Percentiles rank a stretch among this genome's conserved stretches.
Conservation (phyloP, 352 stramenopile species). For the Globisporangium nagaii region DNA sequence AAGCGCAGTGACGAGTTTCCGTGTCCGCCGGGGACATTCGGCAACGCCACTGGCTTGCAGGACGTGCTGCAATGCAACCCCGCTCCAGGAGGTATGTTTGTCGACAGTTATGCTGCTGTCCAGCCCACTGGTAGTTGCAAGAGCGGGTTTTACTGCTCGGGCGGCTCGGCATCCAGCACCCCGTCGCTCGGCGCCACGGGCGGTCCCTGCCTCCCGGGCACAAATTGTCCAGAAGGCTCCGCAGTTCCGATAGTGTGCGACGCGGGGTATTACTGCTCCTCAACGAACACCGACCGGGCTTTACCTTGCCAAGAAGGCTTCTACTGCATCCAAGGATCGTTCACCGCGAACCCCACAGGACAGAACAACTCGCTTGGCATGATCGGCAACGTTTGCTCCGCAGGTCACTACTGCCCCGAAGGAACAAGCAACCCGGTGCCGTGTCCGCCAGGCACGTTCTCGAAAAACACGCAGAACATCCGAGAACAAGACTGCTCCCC, state of each 20-base stretch:
- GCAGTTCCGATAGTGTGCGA: constrained; percentile 77
- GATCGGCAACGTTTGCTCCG: constrained; percentile 67
- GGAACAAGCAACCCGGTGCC: constrained; percentile 78
- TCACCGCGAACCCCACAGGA: constrained; percentile 61
- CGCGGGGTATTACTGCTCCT: constrained; percentile 74
- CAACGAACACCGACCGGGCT: constrained; percentile 64
- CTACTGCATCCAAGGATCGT: constrained; percentile 87
- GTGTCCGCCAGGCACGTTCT: constrained; percentile 70
- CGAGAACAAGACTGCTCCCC: constrained; percentile 55
- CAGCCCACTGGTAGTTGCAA: constrained; percentile 50
- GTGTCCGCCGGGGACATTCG: constrained; percentile 80
- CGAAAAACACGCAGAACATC: constrained; percentile 54
- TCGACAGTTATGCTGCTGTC: constrained; percentile 40
- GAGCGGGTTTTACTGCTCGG: constrained; percentile 83
- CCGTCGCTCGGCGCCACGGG: constrained; percentile 32
- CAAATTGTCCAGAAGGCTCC: constrained; percentile 85
- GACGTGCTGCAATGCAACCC: constrained; percentile 47
- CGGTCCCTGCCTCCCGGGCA: constrained; percentile 75
- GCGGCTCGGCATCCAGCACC: constrained; percentile 51
- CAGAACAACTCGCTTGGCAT: constrained; percentile 64
- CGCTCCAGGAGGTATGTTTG: constrained; percentile 61
- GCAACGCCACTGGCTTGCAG: constrained; percentile 41
- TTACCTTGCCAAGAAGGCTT: constrained; percentile 74
- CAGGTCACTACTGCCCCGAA: constrained; percentile 72
- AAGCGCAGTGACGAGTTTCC: constrained; percentile 41